These are phyloP conservation scores for Claviceps quebecensis DNA, from an alignment of 2,329 filamentous ascomycete genomes.

Conservation along the genomic window DNA sequence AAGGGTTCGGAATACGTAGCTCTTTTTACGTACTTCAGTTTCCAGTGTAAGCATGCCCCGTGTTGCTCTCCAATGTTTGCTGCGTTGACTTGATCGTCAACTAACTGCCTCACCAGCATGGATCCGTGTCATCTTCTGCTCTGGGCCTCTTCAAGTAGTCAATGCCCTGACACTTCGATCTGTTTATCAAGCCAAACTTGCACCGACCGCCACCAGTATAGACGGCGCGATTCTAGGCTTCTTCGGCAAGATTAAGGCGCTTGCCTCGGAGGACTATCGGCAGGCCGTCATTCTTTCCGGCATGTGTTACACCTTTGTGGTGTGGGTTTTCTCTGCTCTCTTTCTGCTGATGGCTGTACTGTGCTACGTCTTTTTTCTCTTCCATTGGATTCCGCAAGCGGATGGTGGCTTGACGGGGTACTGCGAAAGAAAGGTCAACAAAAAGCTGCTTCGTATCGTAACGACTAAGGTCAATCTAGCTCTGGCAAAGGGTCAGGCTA, in stretches of 20 bases:
- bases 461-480: constrained; percentile 79
- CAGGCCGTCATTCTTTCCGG: constrained; percentile 74
- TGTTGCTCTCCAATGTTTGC: neutral
- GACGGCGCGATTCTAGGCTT: constrained; percentile 58
- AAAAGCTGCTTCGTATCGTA: constrained; percentile 71
- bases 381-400: constrained; percentile 72
- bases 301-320: constrained; percentile 82
- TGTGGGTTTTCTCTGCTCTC: constrained; percentile 75
- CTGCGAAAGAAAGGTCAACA: constrained; percentile 85
- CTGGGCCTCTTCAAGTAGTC: constrained; percentile 80
- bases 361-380: constrained; percentile 80
- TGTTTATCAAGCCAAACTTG: constrained; percentile 65
- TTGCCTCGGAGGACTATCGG: constrained; percentile 59
- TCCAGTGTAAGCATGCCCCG: constrained; percentile 36
- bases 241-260: constrained; percentile 63
- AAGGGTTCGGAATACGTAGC: constrained; percentile 85
- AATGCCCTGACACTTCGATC: constrained; percentile 83
- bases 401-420: constrained; percentile 75
- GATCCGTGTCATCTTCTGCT: constrained; percentile 78
- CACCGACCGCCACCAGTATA: constrained; percentile 34
- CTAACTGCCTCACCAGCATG: constrained; percentile 41
- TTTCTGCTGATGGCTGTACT: constrained; percentile 60
- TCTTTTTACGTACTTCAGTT: constrained; percentile 76
- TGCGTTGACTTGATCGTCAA: neutral
- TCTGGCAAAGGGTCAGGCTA: constrained; percentile 60